These are phyloP conservation scores for Microstegium vimineum DNA, from an alignment of 176 grass and related monocot species.

Conservation along the genomic window DNA sequence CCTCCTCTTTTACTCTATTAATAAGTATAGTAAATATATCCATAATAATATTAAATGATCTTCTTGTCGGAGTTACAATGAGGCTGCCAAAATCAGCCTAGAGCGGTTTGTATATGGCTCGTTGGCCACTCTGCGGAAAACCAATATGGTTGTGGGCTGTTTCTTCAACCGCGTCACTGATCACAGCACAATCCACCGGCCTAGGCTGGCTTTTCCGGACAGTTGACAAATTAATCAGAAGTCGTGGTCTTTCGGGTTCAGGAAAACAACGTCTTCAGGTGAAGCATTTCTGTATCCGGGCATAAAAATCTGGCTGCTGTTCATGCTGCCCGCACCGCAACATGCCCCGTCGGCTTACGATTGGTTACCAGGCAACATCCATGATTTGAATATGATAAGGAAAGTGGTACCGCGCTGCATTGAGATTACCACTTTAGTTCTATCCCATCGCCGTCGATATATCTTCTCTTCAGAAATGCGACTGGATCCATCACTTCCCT, in stretches of 20 bases:
- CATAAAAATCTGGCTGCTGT: neutral
- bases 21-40: too few species aligned
- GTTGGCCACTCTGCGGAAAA: too few species aligned
- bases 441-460: constrained; percentile 14
- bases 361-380: neutral
- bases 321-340: neutral
- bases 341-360: neutral
- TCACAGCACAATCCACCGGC: too few species aligned
- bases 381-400: constrained; percentile 20
- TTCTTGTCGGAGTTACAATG: too few species aligned
- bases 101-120: too few species aligned
- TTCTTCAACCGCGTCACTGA: too few species aligned
- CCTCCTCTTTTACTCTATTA: too few species aligned
- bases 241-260: neutral
- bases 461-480: constrained; percentile 23
- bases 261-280: neutral
- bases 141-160: too few species aligned
- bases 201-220: too few species aligned
- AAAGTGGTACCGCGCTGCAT: neutral
- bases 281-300: neutral
- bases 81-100: too few species aligned
- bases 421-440: neutral
- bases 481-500: constrained; percentile 5
- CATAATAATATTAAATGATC: too few species aligned
- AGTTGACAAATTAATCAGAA: too few species aligned